Evolutionary conservation across 805 yeast species (phyloP).

Genomic region (Suhomyces kilbournensis): DNA sequence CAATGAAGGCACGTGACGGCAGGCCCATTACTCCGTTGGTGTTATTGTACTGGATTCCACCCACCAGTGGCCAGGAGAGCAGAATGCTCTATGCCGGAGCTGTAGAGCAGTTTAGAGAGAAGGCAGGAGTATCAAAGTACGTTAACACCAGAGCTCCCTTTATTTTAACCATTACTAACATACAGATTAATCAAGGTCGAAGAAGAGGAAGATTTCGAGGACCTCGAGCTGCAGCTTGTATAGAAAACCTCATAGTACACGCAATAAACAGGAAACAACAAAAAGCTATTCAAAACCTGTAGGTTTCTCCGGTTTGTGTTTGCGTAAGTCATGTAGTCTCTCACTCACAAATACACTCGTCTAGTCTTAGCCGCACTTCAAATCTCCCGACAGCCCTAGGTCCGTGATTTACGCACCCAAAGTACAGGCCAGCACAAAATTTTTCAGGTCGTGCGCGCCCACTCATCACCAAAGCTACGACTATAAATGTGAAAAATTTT

Average conservation of each 20-base stretch:
- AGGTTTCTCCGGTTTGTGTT: not conserved
- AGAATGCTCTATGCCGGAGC: constrained; percentile 93
- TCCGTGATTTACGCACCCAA: not conserved
- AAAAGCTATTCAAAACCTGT: no score
- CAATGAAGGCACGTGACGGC: constrained; percentile 67
- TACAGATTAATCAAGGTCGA: constrained; percentile 54
- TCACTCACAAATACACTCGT: not conserved
- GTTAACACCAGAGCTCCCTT: constrained; percentile 12
- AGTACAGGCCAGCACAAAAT: not conserved
- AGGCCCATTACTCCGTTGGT: constrained; percentile 72
- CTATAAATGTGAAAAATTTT: constrained; percentile 12
- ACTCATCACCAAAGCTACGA: constrained; percentile 13
- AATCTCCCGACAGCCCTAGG: not conserved
- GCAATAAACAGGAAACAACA: not conserved
- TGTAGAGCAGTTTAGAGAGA: constrained; percentile 70
- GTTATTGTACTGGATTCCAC: constrained; percentile 84
- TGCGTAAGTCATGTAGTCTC: not conserved
- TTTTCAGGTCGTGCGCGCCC: constrained; percentile 1
- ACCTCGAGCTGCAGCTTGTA: constrained; percentile 38
- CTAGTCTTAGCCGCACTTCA: not conserved
- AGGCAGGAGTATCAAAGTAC: constrained; percentile 70
- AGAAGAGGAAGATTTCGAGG: constrained; percentile 71
- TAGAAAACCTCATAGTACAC: not conserved
- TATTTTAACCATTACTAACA: constrained; percentile 15
- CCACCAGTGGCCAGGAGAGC: constrained; percentile 74